Percentiles rank a stretch among this genome's conserved stretches.
These are phyloP conservation scores for Colletotrichum paranaense DNA, from an alignment of 2,329 filamentous ascomycete species.

Conservation along the genomic window DNA sequence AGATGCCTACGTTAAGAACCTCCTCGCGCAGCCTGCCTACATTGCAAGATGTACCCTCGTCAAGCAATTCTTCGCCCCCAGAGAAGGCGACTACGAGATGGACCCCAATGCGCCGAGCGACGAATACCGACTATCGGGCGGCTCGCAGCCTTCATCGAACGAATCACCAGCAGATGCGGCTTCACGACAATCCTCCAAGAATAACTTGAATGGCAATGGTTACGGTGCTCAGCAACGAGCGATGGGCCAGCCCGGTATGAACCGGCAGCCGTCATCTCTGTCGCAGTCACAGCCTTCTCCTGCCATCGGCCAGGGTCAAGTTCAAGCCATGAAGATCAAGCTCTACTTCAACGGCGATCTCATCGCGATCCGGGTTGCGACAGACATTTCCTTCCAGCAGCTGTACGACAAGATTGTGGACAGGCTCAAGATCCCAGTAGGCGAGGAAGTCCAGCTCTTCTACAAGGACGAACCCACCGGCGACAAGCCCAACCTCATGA, in stretches of 20 bases:
- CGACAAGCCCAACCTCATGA: slow-evolving; percentile 79
- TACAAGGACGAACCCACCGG: slow-evolving; percentile 88
- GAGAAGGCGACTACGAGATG: slow-evolving; percentile 93
- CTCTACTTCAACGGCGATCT: slow-evolving; percentile 93
- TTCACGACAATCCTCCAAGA: slow-evolving; percentile 74
- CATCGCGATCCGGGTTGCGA: slow-evolving; percentile 89
- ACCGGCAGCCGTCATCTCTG: slow-evolving; percentile 58
- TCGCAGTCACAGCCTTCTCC: slow-evolving; percentile 69
- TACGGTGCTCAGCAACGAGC: slow-evolving; percentile 56
- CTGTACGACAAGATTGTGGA: slow-evolving; percentile 88
- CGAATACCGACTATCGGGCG: slow-evolving; percentile 80
- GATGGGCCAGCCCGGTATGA: slow-evolving; percentile 52
- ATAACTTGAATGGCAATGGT: slow-evolving; percentile 68
- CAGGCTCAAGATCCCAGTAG: slow-evolving; percentile 77
- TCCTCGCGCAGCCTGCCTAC: slow-evolving; percentile 84
- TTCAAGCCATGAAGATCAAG: slow-evolving; percentile 86
- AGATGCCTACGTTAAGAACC: slow-evolving; percentile 94
- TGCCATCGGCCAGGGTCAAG: slow-evolving; percentile 58
- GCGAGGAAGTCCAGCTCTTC: slow-evolving; percentile 80
- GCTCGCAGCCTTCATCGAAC: slow-evolving; percentile 74
- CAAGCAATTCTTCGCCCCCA: slow-evolving; percentile 89
- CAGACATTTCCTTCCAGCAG: slow-evolving; percentile 80
- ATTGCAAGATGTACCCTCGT: slow-evolving; percentile 88
- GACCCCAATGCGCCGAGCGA: slow-evolving; percentile 74
- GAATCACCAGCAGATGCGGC: slow-evolving; percentile 70